Evolutionary conservation across 768 basidiomycete genomes (phyloP).

Genomic region (Collybia nuda): DNA sequence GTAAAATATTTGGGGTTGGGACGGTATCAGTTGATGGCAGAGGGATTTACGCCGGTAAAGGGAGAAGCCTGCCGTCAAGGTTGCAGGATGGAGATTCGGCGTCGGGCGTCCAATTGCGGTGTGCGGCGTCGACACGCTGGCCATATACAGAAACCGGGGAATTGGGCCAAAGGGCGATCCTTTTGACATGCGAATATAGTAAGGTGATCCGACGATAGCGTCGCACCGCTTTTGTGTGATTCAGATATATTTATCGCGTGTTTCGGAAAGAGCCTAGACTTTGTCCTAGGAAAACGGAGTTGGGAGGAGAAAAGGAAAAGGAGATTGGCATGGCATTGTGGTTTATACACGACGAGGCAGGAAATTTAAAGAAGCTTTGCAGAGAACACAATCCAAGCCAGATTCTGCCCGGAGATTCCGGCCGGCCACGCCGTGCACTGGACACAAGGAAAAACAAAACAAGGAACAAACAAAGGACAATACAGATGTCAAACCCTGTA

Average conservation of each 20-base stretch:
- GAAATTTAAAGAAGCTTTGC: neutral
- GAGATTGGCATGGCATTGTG: no score
- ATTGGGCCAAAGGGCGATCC: neutral
- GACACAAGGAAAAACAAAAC: slow-evolving; percentile 5
- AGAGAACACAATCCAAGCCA: slow-evolving; percentile 5
- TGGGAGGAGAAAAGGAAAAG: neutral
- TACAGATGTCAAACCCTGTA: slow-evolving; percentile 8
- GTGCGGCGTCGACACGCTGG: neutral
- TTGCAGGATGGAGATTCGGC: slow-evolving; percentile 7
- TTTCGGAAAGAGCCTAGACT: no score
- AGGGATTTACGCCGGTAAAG: slow-evolving; percentile 20
- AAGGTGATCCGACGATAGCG: neutral
- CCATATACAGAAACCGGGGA: neutral
- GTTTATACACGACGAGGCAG: neutral
- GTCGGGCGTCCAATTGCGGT: slow-evolving; percentile 3
- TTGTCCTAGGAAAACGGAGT: no score
- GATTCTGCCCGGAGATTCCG: slow-evolving; percentile 6
- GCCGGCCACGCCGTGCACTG: slow-evolving; percentile 8
- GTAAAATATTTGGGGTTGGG: neutral
- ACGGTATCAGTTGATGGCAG: neutral
- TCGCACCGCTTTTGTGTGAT: neutral
- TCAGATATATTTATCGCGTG: no score
- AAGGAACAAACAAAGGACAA: slow-evolving; percentile 14
- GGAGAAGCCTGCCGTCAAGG: slow-evolving; percentile 2
- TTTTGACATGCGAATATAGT: neutral